phyloP scores from a whole-genome alignment of 2,329 filamentous ascomycete species.

The Pseudogymnoascus sp. region DNA sequence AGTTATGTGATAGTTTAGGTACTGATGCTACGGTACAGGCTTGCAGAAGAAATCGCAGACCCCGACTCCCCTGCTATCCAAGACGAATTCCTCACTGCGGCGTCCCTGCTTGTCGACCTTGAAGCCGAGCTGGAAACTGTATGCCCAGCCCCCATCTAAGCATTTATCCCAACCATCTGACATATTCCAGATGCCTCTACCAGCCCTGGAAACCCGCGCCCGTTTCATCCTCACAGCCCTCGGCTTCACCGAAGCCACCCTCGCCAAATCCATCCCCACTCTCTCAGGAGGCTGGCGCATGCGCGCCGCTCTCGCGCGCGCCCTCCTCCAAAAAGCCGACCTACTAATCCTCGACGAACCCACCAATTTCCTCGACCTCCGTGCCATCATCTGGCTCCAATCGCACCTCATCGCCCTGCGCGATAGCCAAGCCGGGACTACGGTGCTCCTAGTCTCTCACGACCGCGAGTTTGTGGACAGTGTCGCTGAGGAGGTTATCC shows the following conservation, averaged over 20 bases:
- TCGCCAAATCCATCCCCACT: conserved; percentile 52
- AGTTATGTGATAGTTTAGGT: not conserved
- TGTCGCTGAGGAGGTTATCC: conserved; percentile 67
- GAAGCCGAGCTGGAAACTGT: conserved; percentile 2
- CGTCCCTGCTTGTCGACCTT: conserved; percentile 28
- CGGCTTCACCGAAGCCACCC: conserved; percentile 59
- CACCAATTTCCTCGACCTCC: conserved; percentile 77
- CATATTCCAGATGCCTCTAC: not conserved
- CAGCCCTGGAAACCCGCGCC: conserved; percentile 53
- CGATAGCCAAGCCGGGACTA: conserved; percentile 49
- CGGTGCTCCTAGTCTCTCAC: conserved; percentile 74
- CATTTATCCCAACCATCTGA: not conserved
- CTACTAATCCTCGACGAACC: conserved; percentile 80
- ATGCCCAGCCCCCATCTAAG: not conserved
- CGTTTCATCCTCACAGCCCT: conserved; percentile 61
- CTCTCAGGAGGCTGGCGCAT: conserved; percentile 75
- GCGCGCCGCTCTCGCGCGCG: conserved; percentile 57
- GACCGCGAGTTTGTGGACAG: conserved; percentile 74
- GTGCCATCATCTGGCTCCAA: conserved; percentile 81
- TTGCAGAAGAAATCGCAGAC: not conserved
- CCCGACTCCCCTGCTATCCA: conserved; percentile 5
- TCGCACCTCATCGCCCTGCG: conserved; percentile 56
- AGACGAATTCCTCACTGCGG: not conserved
- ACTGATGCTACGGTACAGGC: not conserved
- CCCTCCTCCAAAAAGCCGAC: conserved; percentile 65